Percentiles rank a stretch among this genome's conserved stretches.
phyloP scores from a whole-genome alignment of 139 green algal species.

The Penium margaritaceum region DNA sequence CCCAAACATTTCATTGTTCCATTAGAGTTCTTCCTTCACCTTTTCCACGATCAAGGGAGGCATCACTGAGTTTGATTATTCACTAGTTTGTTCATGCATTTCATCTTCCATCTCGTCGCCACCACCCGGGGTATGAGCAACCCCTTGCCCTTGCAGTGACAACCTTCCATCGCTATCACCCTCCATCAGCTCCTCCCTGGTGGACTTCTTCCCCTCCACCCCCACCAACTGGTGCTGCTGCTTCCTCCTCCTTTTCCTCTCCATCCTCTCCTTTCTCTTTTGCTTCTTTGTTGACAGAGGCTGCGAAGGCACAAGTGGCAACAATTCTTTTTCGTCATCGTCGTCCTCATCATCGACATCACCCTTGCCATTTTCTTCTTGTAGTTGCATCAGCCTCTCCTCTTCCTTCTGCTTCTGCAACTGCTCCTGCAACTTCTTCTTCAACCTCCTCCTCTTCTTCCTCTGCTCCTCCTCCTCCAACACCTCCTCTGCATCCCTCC shows the following conservation, averaged over 20 bases:
- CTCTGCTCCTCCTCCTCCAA: conserved; percentile 9
- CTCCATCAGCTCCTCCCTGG: too few relatives aligned
- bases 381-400: background rate
- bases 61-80: too few relatives aligned
- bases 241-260: conserved; percentile 11
- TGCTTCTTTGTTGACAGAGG: background rate
- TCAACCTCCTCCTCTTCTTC: conserved; percentile 2
- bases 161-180: too few relatives aligned
- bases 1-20: too few relatives aligned
- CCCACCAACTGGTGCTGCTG: conserved; percentile 8
- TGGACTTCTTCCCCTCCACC: conserved; percentile 4
- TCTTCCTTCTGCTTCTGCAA: background rate
- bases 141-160: too few relatives aligned
- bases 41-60: too few relatives aligned
- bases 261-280: conserved; percentile 13
- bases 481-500: conserved; percentile 17
- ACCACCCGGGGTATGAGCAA: too few relatives aligned
- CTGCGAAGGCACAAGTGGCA: conserved; percentile 5
- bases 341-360: conserved; percentile 22
- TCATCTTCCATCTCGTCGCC: too few relatives aligned
- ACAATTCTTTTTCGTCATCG: conserved; percentile 17
- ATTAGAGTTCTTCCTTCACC: too few relatives aligned
- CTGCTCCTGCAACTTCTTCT: conserved; percentile 15
- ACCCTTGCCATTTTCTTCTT: conserved; percentile 1
- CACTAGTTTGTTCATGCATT: too few relatives aligned